Base-by-base conservation (phyloP, 257 asterid species). In the Orobanche coerulescens region DNA sequence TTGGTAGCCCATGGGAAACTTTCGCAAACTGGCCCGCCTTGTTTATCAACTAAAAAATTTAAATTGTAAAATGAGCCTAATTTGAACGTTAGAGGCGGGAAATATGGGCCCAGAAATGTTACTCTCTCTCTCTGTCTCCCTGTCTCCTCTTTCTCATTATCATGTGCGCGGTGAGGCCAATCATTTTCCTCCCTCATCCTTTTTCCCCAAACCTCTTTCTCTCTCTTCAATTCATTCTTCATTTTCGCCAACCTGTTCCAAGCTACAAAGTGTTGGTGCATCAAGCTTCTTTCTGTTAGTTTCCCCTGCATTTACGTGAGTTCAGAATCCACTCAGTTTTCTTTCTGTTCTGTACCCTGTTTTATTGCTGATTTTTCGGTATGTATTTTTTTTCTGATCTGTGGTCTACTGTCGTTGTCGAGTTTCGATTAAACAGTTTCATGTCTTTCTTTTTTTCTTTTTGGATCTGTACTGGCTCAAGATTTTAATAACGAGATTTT, bases 51-150 rank as follows among this genome's bases (percentile, higher is more conserved):
- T n/a, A n/a, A n/a, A n/a, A n/a, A n/a, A n/a, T n/a, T n/a, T 5
- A 46, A 64, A 48, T 23, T 7, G 39, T n/a, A 30, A 28, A 28
- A 74, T 16, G 15, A 11, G 34, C 24, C 39, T 9, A 64, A 58
- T 30, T 56, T 61, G 70, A 78, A 78, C 60, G 25, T 49, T 64
- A 40, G 24, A 64, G 77, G 88, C 83, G 85, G 95, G 92, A 80
- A 77, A 65, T 73, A 63, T 66, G 69, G 66, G 67, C 79, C 74
- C 62, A 33, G 18, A 62, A 4, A 19, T 68, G 69, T 25, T 19
- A 9, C 42, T 13, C 3, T 31, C 37, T 25, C 64, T 58, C 36
- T 50, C 25, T 31, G 20, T 26, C 55, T 26, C 67, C 43, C 18
- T 56, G 71, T 49, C 54, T 68, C 54, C 23, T 39, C 50, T 67